These are phyloP conservation scores for Fusarium clavum DNA, from an alignment of 2,329 filamentous ascomycete species.

Conservation along the genomic window DNA sequence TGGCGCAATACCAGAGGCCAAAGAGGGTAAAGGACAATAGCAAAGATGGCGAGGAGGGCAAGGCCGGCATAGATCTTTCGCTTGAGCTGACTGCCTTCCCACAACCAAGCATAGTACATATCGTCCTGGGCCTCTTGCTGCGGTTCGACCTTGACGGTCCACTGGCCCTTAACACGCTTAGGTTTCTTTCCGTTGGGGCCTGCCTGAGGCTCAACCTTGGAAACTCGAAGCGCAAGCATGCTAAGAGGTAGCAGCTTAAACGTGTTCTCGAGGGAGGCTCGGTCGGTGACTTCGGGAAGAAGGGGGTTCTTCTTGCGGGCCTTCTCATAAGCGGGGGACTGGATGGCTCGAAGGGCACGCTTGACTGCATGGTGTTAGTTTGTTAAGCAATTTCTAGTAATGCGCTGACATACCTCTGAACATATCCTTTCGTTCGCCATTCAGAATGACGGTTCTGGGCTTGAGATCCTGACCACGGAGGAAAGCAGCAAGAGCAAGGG, in stretches of 20 bases:
- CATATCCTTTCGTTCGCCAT: slow-evolving; percentile 98
- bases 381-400: background rate
- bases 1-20: slow-evolving; percentile 93
- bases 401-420: slow-evolving; percentile 77
- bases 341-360: slow-evolving; percentile 89
- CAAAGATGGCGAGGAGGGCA: slow-evolving; percentile 85
- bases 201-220: slow-evolving; percentile 77
- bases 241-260: slow-evolving; percentile 97
- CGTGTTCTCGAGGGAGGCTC: slow-evolving; percentile 87
- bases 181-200: slow-evolving; percentile 74
- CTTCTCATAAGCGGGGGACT: slow-evolving; percentile 91
- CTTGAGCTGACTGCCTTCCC: slow-evolving; percentile 93
- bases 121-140: slow-evolving; percentile 91
- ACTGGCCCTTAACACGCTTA: slow-evolving; percentile 94
- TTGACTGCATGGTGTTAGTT: slow-evolving; percentile 73
- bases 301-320: slow-evolving; percentile 89
- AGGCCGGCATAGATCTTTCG: slow-evolving; percentile 90
- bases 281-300: slow-evolving; percentile 88
- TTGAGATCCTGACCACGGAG: slow-evolving; percentile 87
- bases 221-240: slow-evolving; percentile 90
- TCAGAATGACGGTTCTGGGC: slow-evolving; percentile 88
- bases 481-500: slow-evolving; percentile 90
- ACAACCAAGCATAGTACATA: slow-evolving; percentile 97
- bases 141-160: slow-evolving; percentile 95
- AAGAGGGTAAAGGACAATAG: slow-evolving; percentile 92